Base-by-base conservation (phyloP, 257 asterid species). In the Nicotiana attenuata region DNA sequence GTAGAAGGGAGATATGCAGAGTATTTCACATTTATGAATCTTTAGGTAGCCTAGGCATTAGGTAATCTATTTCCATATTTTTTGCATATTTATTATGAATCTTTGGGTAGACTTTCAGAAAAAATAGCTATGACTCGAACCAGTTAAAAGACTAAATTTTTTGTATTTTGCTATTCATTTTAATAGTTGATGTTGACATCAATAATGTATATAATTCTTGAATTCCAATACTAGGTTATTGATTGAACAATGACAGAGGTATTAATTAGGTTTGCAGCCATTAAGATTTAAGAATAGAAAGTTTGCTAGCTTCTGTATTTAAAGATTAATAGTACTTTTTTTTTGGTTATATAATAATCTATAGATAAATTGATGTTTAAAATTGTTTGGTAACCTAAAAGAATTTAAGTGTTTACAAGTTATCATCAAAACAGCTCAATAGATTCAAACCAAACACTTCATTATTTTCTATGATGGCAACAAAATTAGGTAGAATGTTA, bases 381-480 rank as follows among this genome's bases (percentile, higher is more conserved):
- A 68, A 26, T 61, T 64, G 73, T 53, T 77, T 45, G 91, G 78
- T 83, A 77, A 80, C 88, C 89, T 83, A 89, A 85, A 61, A 82
- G 77, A 85, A 63, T 55, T 29, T 29, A 47, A 60, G 73, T 80
- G 71, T 35, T 71, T 53, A 33, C 71, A 35, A 10, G 61, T 76
- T 84, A 63, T 75, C 73, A 84, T 81, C 81, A 60, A 66, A 76
- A 82, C 52, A 28, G 59, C 80, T 22, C 60, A 78, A 26, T 64
- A 78, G 65, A 77, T 82, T 82, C 65, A 19, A 56, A 79, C 60
- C 82, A 73, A 81, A 80, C 68, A 47, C 76, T 81, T 82, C 24
- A 66, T 65, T 81, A 33, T 84, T 66, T 78, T 63, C 78, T 59
- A 83, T 82, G 69, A 85, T 80, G 83, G 73, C 56, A 69, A 76